Evolutionary conservation across 2,329 filamentous ascomycete species (phyloP).

Genomic region (Fusarium burgessii): DNA sequence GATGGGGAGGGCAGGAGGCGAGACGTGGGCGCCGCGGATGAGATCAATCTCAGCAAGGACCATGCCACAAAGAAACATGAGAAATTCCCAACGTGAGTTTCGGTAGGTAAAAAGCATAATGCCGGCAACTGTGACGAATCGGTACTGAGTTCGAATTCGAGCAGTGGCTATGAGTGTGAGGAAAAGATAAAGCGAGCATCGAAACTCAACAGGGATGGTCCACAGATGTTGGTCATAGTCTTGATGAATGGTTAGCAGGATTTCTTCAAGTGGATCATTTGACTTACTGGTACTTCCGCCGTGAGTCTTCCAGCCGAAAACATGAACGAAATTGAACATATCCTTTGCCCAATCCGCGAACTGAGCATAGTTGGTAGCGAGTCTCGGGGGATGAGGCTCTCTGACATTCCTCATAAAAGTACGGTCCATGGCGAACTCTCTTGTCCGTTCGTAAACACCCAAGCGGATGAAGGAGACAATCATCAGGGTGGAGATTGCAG

Average conservation of each 20-base stretch:
- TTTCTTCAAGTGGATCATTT: neutral
- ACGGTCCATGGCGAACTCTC: constrained; percentile 58
- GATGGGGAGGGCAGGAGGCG: constrained; percentile 45
- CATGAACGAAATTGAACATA: constrained; percentile 63
- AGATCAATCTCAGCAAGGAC: constrained; percentile 67
- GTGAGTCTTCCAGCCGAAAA: constrained; percentile 63
- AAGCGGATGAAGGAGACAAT: constrained; percentile 58
- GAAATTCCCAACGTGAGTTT: constrained; percentile 65
- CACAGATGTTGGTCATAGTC: constrained; percentile 70
- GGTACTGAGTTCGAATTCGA: constrained; percentile 56
- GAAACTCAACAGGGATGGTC: constrained; percentile 73
- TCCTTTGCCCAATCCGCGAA: constrained; percentile 60
- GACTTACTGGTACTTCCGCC: constrained; percentile 59
- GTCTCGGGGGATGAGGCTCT: constrained; percentile 59
- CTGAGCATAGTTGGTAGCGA: constrained; percentile 55
- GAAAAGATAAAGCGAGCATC: constrained; percentile 69
- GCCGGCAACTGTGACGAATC: constrained; percentile 57
- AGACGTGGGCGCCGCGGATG: constrained; percentile 60
- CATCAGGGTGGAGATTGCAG: constrained; percentile 62
- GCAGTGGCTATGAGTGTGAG: constrained; percentile 63
- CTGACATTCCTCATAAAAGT: constrained; percentile 61
- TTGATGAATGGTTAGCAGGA: constrained; percentile 6
- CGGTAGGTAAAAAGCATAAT: constrained; percentile 60
- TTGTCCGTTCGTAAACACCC: constrained; percentile 62
- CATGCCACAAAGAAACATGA: constrained; percentile 67